Conservation (phyloP, 805 yeast genomes). For the Candida adriatica region DNA sequence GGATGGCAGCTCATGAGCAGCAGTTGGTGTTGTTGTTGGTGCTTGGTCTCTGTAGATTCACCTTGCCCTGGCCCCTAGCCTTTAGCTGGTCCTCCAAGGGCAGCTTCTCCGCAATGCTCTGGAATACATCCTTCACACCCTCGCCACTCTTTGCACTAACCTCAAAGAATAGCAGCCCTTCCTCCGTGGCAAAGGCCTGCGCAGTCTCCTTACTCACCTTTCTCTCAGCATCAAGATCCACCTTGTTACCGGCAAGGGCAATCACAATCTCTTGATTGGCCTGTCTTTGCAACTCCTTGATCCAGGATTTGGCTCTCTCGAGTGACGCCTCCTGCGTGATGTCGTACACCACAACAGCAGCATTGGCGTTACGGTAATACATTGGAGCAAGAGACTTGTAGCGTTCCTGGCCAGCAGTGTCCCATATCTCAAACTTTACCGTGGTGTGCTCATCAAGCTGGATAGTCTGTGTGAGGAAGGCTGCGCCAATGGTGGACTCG, state of each 20-base stretch:
- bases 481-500: slow-evolving; percentile 83
- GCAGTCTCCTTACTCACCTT: slow-evolving; percentile 39
- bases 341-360: slow-evolving; percentile 74
- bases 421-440: slow-evolving; percentile 78
- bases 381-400: slow-evolving; percentile 74
- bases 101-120: slow-evolving; percentile 41
- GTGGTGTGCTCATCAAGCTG: slow-evolving; percentile 46
- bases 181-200: slow-evolving; percentile 46
- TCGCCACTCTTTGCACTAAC: slow-evolving; percentile 55
- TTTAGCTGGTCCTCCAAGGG: slow-evolving; percentile 25
- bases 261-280: slow-evolving; percentile 57
- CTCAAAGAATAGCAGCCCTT: slow-evolving; percentile 42
- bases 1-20: slow-evolving; percentile 23
- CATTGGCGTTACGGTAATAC: slow-evolving; percentile 77
- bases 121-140: slow-evolving; percentile 41
- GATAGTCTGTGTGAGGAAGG: slow-evolving; percentile 66
- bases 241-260: slow-evolving; percentile 71
- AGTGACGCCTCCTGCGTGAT: slow-evolving; percentile 60
- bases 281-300: slow-evolving; percentile 65
- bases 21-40: slow-evolving; percentile 36
- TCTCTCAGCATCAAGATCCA: slow-evolving; percentile 50
- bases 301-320: slow-evolving; percentile 69
- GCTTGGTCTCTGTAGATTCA: slow-evolving; percentile 37
- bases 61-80: slow-evolving; percentile 17
- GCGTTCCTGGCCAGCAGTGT: slow-evolving; percentile 81